These are phyloP conservation scores for Eucalyptus marginata DNA, from an alignment of 345 rosid genomes.

Conservation along the genomic window DNA sequence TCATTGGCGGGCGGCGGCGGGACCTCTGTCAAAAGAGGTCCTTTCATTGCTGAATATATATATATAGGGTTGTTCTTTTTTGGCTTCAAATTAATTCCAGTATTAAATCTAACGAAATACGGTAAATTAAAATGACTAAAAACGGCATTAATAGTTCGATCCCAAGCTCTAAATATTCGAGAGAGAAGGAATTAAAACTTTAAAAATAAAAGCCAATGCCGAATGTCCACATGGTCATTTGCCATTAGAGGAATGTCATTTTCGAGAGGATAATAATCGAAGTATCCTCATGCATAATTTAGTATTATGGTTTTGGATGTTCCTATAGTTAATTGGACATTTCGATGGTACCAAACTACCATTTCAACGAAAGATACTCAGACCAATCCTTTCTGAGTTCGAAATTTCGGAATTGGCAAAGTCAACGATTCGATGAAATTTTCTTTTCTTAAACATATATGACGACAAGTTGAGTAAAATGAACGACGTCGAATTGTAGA, in stretches of 20 bases:
- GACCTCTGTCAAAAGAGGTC: neutral
- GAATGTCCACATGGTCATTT: neutral
- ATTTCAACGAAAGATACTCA: rapidly evolving
- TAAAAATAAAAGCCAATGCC: neutral
- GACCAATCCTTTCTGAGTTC: neutral
- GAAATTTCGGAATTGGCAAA: neutral
- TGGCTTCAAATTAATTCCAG: neutral
- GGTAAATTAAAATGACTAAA: neutral
- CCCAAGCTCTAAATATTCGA: neutral
- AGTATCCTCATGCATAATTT: neutral
- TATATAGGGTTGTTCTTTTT: neutral
- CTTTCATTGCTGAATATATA: neutral
- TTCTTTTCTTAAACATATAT: neutral
- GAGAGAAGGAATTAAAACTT: neutral
- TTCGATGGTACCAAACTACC: neutral
- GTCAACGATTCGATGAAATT: neutral
- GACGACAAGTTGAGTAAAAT: rapidly evolving
- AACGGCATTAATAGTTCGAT: neutral
- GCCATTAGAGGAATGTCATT: rapidly evolving
- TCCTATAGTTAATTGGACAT: neutral
- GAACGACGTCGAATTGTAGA: neutral
- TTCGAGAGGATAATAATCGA: rapidly evolving
- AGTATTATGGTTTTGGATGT: neutral
- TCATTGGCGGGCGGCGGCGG: neutral
- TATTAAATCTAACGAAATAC: too few species aligned